Percentiles rank a stretch among this genome's conserved stretches.
These are phyloP conservation scores for Aureobasidium sp. DNA, from an alignment of 2,329 filamentous ascomycete species.

Conservation along the genomic window DNA sequence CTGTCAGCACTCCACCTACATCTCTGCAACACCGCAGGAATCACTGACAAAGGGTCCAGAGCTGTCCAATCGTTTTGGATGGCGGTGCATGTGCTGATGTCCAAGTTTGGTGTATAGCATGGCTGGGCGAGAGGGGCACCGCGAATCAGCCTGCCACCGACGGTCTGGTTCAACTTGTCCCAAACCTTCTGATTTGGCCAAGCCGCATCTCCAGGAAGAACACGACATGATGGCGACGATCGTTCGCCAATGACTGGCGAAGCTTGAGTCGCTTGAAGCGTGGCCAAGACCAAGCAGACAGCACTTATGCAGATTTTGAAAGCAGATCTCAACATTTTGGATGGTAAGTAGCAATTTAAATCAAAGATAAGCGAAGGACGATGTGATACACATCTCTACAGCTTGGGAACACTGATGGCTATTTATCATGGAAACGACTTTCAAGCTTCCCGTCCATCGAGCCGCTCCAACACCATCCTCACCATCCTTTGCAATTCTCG, in stretches of 20 bases:
- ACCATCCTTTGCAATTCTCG: not conserved
- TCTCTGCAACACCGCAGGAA: not conserved
- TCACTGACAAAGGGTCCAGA: not conserved
- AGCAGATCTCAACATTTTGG: not conserved
- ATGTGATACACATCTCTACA: not conserved
- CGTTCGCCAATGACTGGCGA: not conserved
- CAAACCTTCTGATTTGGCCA: constrained; percentile 45
- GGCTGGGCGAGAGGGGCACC: constrained; percentile 42
- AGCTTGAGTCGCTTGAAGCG: not conserved
- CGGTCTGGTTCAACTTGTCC: constrained; percentile 42
- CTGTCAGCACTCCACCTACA: not conserved
- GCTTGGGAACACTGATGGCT: not conserved
- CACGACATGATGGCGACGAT: not conserved
- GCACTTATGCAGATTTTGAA: not conserved
- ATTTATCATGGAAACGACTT: not conserved
- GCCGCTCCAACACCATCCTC: not conserved
- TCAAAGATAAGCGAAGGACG: not conserved
- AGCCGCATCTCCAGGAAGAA: constrained; percentile 39
- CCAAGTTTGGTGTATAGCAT: not conserved
- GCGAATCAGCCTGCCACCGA: constrained; percentile 43
- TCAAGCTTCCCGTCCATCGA: not conserved
- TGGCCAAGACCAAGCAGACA: not conserved
- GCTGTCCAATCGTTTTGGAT: not conserved
- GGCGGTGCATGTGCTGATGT: not conserved
- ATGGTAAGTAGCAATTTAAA: not conserved